Evolutionary conservation across 768 basidiomycete genomes (phyloP).

Genomic region (Macrolepiota fuliginosa): DNA sequence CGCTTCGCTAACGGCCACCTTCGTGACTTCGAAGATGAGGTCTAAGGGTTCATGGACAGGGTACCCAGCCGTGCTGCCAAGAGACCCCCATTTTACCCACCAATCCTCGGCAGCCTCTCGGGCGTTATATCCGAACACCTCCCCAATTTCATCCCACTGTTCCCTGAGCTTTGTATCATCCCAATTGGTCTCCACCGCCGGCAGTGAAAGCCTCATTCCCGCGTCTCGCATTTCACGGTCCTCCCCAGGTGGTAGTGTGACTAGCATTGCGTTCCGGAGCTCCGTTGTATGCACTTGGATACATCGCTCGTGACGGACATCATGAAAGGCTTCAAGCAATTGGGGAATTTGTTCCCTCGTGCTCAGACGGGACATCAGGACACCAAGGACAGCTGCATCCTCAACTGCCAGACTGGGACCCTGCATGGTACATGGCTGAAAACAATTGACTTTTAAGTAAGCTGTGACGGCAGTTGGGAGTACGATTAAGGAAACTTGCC

Average conservation of each 20-base stretch:
- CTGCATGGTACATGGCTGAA: slow-evolving; percentile 48
- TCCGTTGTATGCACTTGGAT: slow-evolving; percentile 41
- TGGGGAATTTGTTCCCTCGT: slow-evolving; percentile 41
- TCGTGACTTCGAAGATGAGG: slow-evolving; percentile 18
- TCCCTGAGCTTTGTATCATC: slow-evolving; percentile 36
- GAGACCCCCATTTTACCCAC: slow-evolving; percentile 57
- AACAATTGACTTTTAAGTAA: neutral
- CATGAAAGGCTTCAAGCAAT: slow-evolving; percentile 49
- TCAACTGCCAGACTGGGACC: slow-evolving; percentile 47
- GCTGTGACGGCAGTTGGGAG: slow-evolving; percentile 2
- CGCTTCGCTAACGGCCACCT: slow-evolving; percentile 14
- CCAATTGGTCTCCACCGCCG: slow-evolving; percentile 25
- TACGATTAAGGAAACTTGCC: slow-evolving; percentile 27
- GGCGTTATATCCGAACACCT: slow-evolving; percentile 49
- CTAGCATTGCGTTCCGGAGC: slow-evolving; percentile 37
- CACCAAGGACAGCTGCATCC: slow-evolving; percentile 55
- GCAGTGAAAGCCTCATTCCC: slow-evolving; percentile 27
- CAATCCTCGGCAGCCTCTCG: slow-evolving; percentile 53
- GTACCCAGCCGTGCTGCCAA: slow-evolving; percentile 27
- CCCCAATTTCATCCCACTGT: slow-evolving; percentile 48
- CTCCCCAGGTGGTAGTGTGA: slow-evolving; percentile 42
- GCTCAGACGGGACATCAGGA: slow-evolving; percentile 48
- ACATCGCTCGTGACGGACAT: slow-evolving; percentile 46
- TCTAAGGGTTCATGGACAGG: slow-evolving; percentile 16
- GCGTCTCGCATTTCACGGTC: slow-evolving; percentile 40